Percentiles rank a stretch among this genome's conserved stretches.
Conservation (phyloP, 257 asterid genomes). For the Capsicum pubescens region DNA sequence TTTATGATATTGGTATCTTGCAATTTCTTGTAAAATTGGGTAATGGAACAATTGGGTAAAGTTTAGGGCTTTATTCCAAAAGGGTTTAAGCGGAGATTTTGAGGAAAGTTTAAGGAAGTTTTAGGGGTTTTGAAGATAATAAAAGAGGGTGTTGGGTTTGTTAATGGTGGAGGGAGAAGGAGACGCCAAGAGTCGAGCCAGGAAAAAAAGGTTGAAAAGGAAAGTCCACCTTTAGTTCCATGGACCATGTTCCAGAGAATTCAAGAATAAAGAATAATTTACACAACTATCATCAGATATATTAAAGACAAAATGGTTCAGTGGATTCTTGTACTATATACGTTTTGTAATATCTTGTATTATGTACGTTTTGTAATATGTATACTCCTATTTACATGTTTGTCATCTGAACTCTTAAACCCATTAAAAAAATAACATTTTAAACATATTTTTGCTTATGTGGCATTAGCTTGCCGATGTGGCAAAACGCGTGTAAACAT, state of each 20-base stretch:
- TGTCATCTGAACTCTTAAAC: too few species aligned
- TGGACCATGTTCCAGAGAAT: constrained; percentile 30
- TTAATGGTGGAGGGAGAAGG: constrained; percentile 29
- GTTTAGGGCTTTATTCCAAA: constrained; percentile 19
- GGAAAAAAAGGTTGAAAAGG: constrained; percentile 15
- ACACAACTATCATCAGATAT: neutral
- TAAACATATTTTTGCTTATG: too few species aligned
- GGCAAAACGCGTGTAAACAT: too few species aligned
- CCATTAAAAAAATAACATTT: too few species aligned
- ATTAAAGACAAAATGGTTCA: neutral
- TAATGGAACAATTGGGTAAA: neutral
- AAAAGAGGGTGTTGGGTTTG: constrained; percentile 27
- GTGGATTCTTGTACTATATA: too few species aligned
- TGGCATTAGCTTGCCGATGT: too few species aligned
- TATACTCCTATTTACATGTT: too few species aligned
- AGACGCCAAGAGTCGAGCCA: constrained; percentile 26
- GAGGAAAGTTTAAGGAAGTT: neutral
- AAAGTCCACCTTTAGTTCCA: constrained; percentile 25
- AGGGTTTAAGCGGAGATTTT: constrained; percentile 30
- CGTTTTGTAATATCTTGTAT: too few species aligned
- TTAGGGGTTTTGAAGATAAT: constrained; percentile 30
- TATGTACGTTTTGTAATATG: too few species aligned
- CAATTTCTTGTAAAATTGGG: neutral
- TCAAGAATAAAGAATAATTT: constrained; percentile 10
- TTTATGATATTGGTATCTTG: neutral